Evolutionary conservation across 805 yeast species (phyloP).

Genomic region (Starmerella potacharoeniae): DNA sequence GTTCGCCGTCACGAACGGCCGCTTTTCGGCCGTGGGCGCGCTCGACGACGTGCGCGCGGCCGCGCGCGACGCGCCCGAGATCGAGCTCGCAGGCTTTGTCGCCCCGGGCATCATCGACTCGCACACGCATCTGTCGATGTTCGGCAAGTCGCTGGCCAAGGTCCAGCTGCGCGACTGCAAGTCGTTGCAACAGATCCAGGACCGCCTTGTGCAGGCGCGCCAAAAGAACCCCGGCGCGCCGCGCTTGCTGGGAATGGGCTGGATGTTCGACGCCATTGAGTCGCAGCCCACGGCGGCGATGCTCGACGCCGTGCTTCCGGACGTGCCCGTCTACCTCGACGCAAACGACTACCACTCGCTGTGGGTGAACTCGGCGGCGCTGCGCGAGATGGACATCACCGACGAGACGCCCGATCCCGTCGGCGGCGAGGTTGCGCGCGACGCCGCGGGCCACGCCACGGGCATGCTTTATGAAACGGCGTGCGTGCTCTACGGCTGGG

Average conservation of each 20-base stretch:
- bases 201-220: not conserved
- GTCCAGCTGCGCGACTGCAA: not conserved
- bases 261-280: not conserved
- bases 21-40: not conserved
- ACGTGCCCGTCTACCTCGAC: not conserved
- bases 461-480: not conserved
- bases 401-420: not conserved
- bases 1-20: not conserved
- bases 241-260: not conserved
- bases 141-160: not conserved
- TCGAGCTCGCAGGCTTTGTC: not conserved
- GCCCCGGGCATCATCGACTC: not conserved
- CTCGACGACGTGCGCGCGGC: not conserved
- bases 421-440: not conserved
- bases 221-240: not conserved
- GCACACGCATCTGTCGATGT: not conserved
- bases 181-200: not conserved
- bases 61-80: not conserved
- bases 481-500: not conserved
- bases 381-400: constrained; percentile 1
- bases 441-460: not conserved
- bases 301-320: not conserved
- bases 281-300: not conserved
- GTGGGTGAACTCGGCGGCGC: not conserved
- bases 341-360: not conserved